Percentiles rank a stretch among this genome's conserved stretches.
Evolutionary conservation across 2,329 filamentous ascomycete species (phyloP).

Genomic region (Beauveria medogensis): DNA sequence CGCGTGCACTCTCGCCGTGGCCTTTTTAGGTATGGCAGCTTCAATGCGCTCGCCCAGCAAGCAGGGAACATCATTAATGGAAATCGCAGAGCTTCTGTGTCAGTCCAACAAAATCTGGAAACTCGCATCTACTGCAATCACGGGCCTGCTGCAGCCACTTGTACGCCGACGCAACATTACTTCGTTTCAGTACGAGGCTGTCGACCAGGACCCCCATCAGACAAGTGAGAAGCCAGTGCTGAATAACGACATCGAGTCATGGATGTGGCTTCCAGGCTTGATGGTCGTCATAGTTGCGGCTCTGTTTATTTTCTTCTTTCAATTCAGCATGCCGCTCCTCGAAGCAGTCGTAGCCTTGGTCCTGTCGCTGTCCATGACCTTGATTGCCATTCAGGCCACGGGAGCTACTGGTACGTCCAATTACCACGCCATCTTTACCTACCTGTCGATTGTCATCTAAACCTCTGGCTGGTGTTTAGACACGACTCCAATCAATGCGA

Average conservation of each 20-base stretch:
- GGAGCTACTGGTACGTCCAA: slow-evolving; percentile 5
- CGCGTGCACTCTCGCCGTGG: slow-evolving; percentile 4
- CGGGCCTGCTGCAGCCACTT: not conserved
- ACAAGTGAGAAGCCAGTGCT: not conserved
- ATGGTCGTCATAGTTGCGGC: not conserved
- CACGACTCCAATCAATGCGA: slow-evolving; percentile 9
- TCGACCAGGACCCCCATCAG: not conserved
- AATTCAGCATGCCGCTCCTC: slow-evolving; percentile 3
- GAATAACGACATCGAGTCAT: not conserved
- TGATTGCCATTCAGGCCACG: slow-evolving; percentile 10
- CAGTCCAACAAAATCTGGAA: not conserved
- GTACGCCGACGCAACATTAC: not conserved
- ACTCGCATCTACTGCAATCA: not conserved
- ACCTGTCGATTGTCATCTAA: not conserved
- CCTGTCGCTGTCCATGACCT: not conserved
- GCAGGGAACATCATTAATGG: not conserved
- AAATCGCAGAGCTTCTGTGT: not conserved
- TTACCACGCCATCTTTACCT: too few species aligned
- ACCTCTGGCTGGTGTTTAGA: not conserved
- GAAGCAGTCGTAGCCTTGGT: not conserved
- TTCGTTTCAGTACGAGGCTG: not conserved
- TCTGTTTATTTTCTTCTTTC: not conserved
- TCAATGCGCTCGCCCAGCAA: too few species aligned
- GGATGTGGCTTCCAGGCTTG: slow-evolving; percentile 5
- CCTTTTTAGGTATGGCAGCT: not conserved